These are phyloP conservation scores for Collariella sp. DNA, from an alignment of 495 filamentous ascomycete genomes.

Conservation along the genomic window DNA sequence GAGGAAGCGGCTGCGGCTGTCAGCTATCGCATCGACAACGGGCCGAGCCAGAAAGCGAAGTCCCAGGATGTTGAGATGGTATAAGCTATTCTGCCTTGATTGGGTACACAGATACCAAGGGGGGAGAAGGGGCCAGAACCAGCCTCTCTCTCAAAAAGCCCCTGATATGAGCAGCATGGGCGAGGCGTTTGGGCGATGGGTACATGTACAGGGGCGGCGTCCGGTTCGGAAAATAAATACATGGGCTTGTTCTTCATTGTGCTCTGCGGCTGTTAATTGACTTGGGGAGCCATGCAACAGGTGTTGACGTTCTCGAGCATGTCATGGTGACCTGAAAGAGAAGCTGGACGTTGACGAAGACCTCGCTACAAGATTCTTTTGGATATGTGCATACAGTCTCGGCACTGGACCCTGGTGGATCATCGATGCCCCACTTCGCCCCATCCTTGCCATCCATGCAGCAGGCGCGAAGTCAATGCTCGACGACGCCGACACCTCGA, in stretches of 20 bases:
- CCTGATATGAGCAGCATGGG: not conserved
- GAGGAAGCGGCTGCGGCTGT: slow-evolving; percentile 76
- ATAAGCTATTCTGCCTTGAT: slow-evolving; percentile 3
- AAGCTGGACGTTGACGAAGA: not conserved
- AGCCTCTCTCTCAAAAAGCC: not conserved
- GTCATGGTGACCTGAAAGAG: not conserved
- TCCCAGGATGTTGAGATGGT: slow-evolving; percentile 23
- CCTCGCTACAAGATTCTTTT: too few species aligned
- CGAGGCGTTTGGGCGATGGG: slow-evolving; percentile 2
- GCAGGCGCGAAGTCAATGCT: too few species aligned
- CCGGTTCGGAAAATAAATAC: not conserved
- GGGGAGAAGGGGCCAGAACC: not conserved
- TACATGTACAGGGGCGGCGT: not conserved
- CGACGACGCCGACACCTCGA: too few species aligned
- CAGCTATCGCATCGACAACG: slow-evolving; percentile 38
- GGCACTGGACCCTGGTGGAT: too few species aligned
- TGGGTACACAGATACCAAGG: too few species aligned
- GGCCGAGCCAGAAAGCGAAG: slow-evolving; percentile 17
- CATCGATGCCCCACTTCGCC: too few species aligned
- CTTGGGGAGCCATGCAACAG: not conserved
- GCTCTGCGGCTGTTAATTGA: not conserved
- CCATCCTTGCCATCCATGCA: too few species aligned
- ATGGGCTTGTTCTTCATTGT: not conserved
- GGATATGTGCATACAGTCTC: too few species aligned
- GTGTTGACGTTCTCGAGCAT: not conserved